Evolutionary conservation across 495 filamentous ascomycete genomes (phyloP).

Genomic region (Hypoxylon lenormandii): DNA sequence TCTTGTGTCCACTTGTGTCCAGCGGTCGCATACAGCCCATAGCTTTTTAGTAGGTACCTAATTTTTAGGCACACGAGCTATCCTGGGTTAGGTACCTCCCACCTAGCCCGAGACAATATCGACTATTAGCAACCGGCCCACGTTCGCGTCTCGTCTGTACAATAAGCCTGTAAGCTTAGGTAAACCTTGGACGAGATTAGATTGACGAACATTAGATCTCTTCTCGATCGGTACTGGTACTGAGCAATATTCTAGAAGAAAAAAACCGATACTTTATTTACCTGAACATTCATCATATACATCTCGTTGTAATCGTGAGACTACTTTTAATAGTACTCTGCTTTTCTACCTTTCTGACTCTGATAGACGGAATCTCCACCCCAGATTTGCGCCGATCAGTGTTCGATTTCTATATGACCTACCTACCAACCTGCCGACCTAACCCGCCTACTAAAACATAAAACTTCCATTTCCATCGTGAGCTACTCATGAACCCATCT

Average conservation of each 20-base stretch:
- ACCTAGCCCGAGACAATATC: conserved; percentile 29
- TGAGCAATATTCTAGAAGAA: neutral
- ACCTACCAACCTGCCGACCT: conserved; percentile 9
- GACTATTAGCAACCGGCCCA: conserved; percentile 14
- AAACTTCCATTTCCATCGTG: conserved; percentile 12
- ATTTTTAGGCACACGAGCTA: neutral
- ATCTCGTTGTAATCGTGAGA: neutral
- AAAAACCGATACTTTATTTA: too few relatives aligned
- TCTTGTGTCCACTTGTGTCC: neutral
- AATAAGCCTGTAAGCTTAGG: neutral
- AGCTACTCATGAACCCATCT: conserved; percentile 23
- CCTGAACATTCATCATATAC: neutral
- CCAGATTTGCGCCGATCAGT: conserved; percentile 25
- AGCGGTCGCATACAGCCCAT: neutral
- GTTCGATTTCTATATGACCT: conserved; percentile 22
- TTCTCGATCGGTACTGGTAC: neutral
- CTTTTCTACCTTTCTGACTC: neutral
- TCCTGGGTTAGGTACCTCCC: neutral
- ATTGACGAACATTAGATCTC: neutral
- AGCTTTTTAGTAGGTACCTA: neutral
- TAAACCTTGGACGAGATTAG: neutral
- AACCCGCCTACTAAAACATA: neutral
- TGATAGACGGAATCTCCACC: conserved; percentile 24
- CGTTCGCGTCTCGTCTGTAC: neutral
- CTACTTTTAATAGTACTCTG: neutral